Base-by-base conservation (phyloP, 1,284 basidiomycete genomes). In the Takashimella tepidaria region DNA sequence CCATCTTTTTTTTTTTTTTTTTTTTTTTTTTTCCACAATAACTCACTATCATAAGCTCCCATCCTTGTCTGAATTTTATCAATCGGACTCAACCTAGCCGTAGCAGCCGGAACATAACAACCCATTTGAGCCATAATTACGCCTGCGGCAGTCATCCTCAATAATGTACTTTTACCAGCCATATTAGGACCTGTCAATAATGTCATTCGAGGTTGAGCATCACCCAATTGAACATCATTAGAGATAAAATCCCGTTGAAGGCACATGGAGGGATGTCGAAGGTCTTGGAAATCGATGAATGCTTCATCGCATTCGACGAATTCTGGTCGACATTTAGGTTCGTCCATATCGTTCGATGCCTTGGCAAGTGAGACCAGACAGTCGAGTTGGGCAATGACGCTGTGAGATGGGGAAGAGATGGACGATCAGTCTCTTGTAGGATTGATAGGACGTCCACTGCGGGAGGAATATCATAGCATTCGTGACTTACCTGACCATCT, bases 101-200 rank as follows among this genome's bases (percentile, higher is more conserved):
- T 81, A 31, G 81, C 74, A 0, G 96, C 95, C 2, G 96, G 96
- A 2, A 99, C 91, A 49, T 88, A 83, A 86, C 98, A 98, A n/a
- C 96, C 96, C 19, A 98, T 79, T 72, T 98, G 95, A 6, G 92
- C 93, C 85, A 97, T 89, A 63, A 98, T 97, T 56, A 96, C 85
- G 25, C 88, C 93, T 0, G 88, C 84, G 4, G 92, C 92, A n/a
- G 93, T 96, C 88, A 97, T 98, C 48, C 96, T 85, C 82, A 97
- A 88, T 5, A 79, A 68, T 0, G 76, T 92, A 24, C 88, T 90
- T 76, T 92, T 92, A 52, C 90, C 90, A 48, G 89, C 77, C 70
- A 76, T 77, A 56, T 76, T 98, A 16, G 95, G 93, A 80, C 93
- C 95, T 13, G 96, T 99, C 50, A 98, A 76, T 55, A 98, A 77